phyloP scores from a whole-genome alignment of 2,329 filamentous ascomycete species.

The Verticillium klebahnii region DNA sequence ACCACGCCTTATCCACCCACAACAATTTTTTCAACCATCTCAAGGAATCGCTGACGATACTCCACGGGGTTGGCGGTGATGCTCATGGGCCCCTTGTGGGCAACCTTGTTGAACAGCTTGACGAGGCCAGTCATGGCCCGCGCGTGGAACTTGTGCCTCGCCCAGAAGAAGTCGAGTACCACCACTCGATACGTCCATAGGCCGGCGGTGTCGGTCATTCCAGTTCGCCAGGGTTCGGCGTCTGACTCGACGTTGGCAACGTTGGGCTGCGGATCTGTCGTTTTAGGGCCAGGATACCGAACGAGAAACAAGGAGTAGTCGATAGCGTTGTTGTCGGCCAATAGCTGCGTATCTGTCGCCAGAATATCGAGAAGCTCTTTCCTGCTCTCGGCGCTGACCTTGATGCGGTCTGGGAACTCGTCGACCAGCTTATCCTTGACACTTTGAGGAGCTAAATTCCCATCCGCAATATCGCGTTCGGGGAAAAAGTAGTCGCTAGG shows the following conservation, averaged over 20 bases:
- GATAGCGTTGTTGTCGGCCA: constrained; percentile 60
- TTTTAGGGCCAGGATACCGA: constrained; percentile 29
- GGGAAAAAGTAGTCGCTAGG: constrained; percentile 73
- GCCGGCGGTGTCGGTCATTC: constrained; percentile 55
- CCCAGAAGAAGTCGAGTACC: constrained; percentile 75
- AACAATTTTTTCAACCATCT: constrained; percentile 41
- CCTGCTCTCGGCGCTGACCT: constrained; percentile 49
- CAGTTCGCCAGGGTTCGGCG: constrained; percentile 50
- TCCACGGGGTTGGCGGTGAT: constrained; percentile 67
- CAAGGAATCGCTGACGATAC: constrained; percentile 53
- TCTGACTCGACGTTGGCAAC: constrained; percentile 34
- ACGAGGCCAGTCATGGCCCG: constrained; percentile 63
- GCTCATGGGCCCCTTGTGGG: constrained; percentile 65
- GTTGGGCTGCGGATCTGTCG: constrained; percentile 2
- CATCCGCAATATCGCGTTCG: constrained; percentile 65
- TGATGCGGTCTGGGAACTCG: constrained; percentile 61
- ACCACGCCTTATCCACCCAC: constrained; percentile 23
- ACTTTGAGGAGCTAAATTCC: constrained; percentile 56
- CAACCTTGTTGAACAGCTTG: constrained; percentile 58
- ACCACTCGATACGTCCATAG: constrained; percentile 64
- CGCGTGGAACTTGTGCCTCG: constrained; percentile 65
- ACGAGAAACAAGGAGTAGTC: constrained; percentile 74
- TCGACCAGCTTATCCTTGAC: constrained; percentile 64
- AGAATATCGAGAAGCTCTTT: constrained; percentile 51
- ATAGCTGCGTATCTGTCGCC: constrained; percentile 57